Base-by-base conservation (phyloP, 2,329 filamentous ascomycete genomes). In the Ambrosiella cleistominuta region DNA sequence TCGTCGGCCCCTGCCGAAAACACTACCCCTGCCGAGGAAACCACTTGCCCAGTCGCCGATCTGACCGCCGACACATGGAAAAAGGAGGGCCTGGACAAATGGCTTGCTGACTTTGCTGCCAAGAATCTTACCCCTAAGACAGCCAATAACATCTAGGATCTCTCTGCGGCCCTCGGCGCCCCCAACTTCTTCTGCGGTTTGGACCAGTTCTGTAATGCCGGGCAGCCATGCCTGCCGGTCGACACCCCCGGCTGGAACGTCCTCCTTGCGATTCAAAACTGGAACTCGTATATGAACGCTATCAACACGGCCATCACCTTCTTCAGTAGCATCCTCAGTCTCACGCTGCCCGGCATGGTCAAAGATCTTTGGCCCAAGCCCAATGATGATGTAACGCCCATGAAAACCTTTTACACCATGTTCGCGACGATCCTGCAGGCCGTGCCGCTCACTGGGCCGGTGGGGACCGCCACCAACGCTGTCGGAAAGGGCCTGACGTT, bases 181-280 rank as follows among this genome's bases (percentile, higher is more conserved):
- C 61, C 61, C 37, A 63, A 62, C 51, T 63, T 63, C 52, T 61
- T 57, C 27, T 63, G 61, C 36, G 61, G 62, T 9, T 38, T 62
- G 1, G 54, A 58, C 11, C 6, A 39, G 8, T 60, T 58, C 52
- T 63, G 62, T 13, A 61, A 60, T 5, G 62, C 62, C 9, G 62
- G 62, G 12, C 62, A 63, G 52, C 62, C 62, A 6, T 63, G 62
- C 27, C 45, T 57, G 9, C 62, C 62, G 7, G 62, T 63, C 1
- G 50, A 47, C 1, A 39, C 61, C 1, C 61, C 61, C 7, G 58
- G 54, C 2, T 63, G 61, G 61, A 61, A 58, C n/a, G 61, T 44
- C 8, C 49, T 63, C 2, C 52, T 62, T 55, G 61, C 36, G 13
- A 56, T 57, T 1, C 59, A 62, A 50, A 57, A 59, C 19, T 61